Base-by-base conservation (phyloP, 495 filamentous ascomycete species). In the Paragyromitra xinjiangensis region DNA sequence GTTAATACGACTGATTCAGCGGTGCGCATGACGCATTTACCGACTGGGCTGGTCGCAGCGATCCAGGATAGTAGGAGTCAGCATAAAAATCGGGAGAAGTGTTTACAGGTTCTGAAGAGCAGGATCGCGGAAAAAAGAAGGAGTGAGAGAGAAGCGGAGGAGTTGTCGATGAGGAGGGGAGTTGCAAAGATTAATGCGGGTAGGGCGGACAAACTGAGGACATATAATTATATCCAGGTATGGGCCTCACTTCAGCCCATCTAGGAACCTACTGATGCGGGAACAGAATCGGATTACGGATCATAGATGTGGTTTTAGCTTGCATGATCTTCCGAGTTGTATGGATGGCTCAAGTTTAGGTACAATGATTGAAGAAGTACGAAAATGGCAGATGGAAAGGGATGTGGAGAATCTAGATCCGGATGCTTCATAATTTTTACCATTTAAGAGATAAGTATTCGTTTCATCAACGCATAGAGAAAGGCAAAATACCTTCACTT, bases 1-100 rank as follows among this genome's bases (percentile, higher is more conserved):
- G 95, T 99, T 82, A 99, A 99, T 84, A 98, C 92, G 77, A 99
- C 95, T 1, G 96, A 98, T 84, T 97, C 94, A 44, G 95, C 95
- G 19, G 92, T 99, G 75, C 91, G 95, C 19, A 86, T 99, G 69
- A 97, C 94, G 11, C 96, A 99, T 87, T 87, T 93, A 12, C 96
- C 95, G 9, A 97, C 94, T 0, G 90, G 89, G 45, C 93, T 89
- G 7, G 88, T 92, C 34, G 94, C 98, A 11, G 90, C 90, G 55
- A 97, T 98, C 86, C 95, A 99, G 82, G 95, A 98, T 82, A 90
- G 89, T 44, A 88, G 95, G 73, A 96, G 93, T n/a, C 95, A 99
- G 84, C 90, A 91, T 42, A 88, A 91, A 51, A 99, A 99, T 81
- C 89, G 96, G 24, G 90, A 91, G 69, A 91, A 89, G 69, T 95